Percentiles rank a stretch among this genome's conserved stretches.
Conservation (phyloP, 1,284 basidiomycete genomes). For the Porphyrellus sp. region DNA sequence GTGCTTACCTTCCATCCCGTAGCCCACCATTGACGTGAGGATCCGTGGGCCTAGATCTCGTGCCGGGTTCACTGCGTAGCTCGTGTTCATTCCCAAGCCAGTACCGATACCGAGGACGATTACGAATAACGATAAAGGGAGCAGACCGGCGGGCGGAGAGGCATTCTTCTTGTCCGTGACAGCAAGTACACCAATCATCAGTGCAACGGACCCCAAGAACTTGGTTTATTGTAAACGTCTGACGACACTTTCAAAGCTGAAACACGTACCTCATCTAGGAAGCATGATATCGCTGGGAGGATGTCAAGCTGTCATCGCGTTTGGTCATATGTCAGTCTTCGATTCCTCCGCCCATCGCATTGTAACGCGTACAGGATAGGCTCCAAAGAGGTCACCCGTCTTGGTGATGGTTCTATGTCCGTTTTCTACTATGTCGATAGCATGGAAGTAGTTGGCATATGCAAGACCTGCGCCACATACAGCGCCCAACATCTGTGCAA, state of each 20-base stretch:
- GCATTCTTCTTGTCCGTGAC: conserved; percentile 45
- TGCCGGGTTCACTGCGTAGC: conserved; percentile 56
- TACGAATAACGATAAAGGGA: conserved; percentile 52
- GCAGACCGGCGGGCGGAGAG: conserved; percentile 46
- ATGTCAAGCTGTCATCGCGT: background rate
- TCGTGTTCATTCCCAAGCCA: conserved; percentile 55
- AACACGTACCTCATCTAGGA: conserved; percentile 50
- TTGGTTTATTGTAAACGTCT: conserved; percentile 27
- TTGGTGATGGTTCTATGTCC: conserved; percentile 55
- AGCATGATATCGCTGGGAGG: conserved; percentile 43
- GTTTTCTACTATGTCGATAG: conserved; percentile 66
- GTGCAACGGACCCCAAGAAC: conserved; percentile 53
- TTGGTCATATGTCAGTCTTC: conserved; percentile 53
- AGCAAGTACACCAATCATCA: conserved; percentile 47
- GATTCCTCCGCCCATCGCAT: background rate
- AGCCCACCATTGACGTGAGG: conserved; percentile 54
- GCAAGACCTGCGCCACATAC: conserved; percentile 61
- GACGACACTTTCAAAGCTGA: conserved; percentile 2
- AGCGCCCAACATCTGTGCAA: conserved; percentile 67
- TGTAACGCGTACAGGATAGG: conserved; percentile 52
- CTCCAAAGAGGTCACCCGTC: conserved; percentile 66
- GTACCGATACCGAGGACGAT: conserved; percentile 51
- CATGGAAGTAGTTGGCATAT: conserved; percentile 72
- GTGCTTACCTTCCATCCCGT: conserved; percentile 42
- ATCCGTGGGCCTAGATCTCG: conserved; percentile 59